These are phyloP conservation scores for Tremella mesenterica DNA, from an alignment of 768 basidiomycete genomes.

Conservation along the genomic window DNA sequence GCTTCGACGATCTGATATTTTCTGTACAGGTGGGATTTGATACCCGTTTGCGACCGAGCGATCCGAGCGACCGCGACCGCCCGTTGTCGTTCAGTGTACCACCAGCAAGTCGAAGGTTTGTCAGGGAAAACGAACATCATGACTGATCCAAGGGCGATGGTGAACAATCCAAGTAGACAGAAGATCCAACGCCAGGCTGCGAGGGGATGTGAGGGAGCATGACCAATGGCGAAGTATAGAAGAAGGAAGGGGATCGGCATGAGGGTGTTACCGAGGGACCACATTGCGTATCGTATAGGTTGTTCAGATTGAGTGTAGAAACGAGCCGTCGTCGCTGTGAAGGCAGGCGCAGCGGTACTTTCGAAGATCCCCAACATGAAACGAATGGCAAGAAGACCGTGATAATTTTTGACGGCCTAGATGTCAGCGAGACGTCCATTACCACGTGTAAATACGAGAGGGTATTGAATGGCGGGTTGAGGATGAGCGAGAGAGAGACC, in stretches of 20 bases:
- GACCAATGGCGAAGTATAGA: background rate
- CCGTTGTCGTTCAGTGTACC: background rate
- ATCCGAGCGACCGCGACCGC: background rate
- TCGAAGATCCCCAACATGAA: background rate
- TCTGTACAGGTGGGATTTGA: background rate
- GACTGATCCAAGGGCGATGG: background rate
- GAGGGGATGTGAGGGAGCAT: background rate
- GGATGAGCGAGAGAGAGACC: too few relatives aligned
- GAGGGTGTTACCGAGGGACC: background rate
- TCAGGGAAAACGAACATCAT: background rate
- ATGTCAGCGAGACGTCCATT: background rate
- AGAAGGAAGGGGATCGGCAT: slow-evolving; percentile 1
- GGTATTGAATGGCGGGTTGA: too few relatives aligned
- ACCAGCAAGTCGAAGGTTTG: background rate
- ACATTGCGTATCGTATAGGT: background rate
- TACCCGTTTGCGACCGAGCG: background rate
- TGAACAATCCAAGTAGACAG: background rate
- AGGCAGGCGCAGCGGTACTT: background rate
- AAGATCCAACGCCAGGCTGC: background rate
- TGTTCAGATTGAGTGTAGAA: background rate
- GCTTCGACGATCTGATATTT: background rate
- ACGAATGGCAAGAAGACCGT: background rate
- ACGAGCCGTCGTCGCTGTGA: background rate
- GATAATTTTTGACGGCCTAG: background rate
- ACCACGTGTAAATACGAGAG: background rate